Evolutionary conservation across 2,329 filamentous ascomycete genomes (phyloP), one percentile per base, ranked within the genome.

Genomic region (Venturia carpophila): DNA sequence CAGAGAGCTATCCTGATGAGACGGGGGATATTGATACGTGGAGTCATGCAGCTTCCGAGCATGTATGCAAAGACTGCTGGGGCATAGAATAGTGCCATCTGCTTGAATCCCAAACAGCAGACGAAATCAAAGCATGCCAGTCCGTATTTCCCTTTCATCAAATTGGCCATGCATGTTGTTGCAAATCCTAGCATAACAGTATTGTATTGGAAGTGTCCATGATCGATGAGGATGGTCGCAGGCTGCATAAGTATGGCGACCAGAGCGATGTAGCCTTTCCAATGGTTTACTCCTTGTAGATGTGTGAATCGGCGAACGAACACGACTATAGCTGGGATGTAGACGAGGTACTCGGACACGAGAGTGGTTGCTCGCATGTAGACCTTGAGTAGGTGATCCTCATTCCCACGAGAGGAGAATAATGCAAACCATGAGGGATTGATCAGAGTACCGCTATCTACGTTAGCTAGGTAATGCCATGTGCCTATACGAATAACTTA

Each of bases 11-110:
- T 93, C 9, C 84, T 84, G 5, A 94, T 69, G 30, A 97, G 84
- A 3, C 91, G 86, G 0, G 82, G 74, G 1, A 87, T 70, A 65
- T 88, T 87, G 71, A 92, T 76, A 13, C 81, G 80, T 0, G 92
- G 92, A 68, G 87, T 88, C n/a, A 95, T 71, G 73, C 92, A 97
- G 71, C 87, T 86, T 10, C 93, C 94, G 0, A 97, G 80, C 1
- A 99, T 85, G 72, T 92, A 99, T 41, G 91, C 89, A 74, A 97
- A 97, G 66, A 97, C 87, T 24, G 88, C 87, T 17, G 95, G 92
- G 3, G 95, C 92, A 76, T 97, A 99, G 79, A 97, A 99, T 19
- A 99, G 82, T 0, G 93, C 93, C 95, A 99, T 99, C 76, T 99
- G 94, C 80, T 99, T 99, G 82, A 97, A 99, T 6, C 91, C 91